Evolutionary conservation across 345 rosid genomes (phyloP).

Genomic region (Acer saccharum): DNA sequence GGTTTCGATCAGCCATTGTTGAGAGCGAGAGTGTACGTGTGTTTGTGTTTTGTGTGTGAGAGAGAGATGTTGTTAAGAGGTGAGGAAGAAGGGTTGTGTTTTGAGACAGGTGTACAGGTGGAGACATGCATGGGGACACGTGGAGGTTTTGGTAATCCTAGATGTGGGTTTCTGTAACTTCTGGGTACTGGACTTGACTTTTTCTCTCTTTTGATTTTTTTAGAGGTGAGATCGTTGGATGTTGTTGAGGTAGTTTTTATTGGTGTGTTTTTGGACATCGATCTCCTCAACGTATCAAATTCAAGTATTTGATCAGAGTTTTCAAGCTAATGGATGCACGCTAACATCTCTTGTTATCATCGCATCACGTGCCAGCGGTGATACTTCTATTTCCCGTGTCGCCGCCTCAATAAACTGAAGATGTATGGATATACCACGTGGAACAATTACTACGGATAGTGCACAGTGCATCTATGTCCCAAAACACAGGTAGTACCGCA

Average conservation of each 20-base stretch:
- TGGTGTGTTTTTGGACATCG: not conserved
- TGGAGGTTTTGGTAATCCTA: conserved; percentile 22
- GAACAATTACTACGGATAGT: no score
- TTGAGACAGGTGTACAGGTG: conserved; percentile 24
- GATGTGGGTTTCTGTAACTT: conserved; percentile 2
- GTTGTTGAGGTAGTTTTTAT: not conserved
- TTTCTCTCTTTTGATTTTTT: not conserved
- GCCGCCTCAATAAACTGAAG: no score
- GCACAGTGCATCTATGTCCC: no score
- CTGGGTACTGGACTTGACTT: conserved; percentile 7
- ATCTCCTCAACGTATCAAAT: not conserved
- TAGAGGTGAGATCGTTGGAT: not conserved
- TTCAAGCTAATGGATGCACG: no score
- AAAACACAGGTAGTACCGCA: no score
- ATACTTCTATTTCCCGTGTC: no score
- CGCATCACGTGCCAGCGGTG: no score
- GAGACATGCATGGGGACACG: conserved; percentile 38
- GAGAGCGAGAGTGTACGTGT: conserved; percentile 3
- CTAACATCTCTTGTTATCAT: no score
- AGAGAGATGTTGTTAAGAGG: not conserved
- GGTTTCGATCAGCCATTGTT: conserved; percentile 34
- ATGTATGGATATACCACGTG: no score
- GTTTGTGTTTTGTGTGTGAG: no score
- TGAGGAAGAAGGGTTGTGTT: not conserved
- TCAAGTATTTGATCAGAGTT: no score